Base-by-base conservation (phyloP, 2,329 filamentous ascomycete genomes). In the Pestalotiopsis fici region DNA sequence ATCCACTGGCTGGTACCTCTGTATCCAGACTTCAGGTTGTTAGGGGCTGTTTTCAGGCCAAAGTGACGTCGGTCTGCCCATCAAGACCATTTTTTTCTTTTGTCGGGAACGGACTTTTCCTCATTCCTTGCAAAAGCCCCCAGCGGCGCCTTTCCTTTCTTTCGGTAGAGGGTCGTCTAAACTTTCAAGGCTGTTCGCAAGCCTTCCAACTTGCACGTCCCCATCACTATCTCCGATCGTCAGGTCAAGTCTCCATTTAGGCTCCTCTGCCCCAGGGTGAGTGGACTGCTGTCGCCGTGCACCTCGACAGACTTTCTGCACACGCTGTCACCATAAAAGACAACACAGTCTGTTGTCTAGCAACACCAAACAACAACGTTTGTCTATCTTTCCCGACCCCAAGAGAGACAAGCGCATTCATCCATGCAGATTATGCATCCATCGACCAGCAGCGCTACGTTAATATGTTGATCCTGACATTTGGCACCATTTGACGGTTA, bases 401-500 rank as follows among this genome's bases (percentile, higher is more conserved):
- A 37, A 35, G 57, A n/a, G 11, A 60, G 18, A 50, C 21, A 57
- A 28, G 55, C 55, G 55, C 55, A 57, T 57, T 27, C 21, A n/a
- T 54, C 21, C 55, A 15, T 12, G 27, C 57, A 28, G 27, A 62
- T 62, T 62, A 62, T 62, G 59, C 59, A 62, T 62, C 59, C 35
- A 47, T 23, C 59, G n/a, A 23, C 35, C 37, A 37, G n/a, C 35
- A 13, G n/a, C 59, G 35, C 21, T 35, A 28, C 31, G 47, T 64
- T 55, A 50, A 37, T 35, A 54, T 66, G 21, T 60, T 61, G 37
- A 55, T 59, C 23, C 39, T 54, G 31, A 13, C 62, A 56, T 43
- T 60, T 28, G 56, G 59, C 57, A 59, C 39, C 31, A 57, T 65
- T 35, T 66, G 35, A 66, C 35, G 35, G 59, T 43, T 43, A 25